A percentile compares a stretch with the other conserved stretches of the same genome.
These are phyloP conservation scores for Monosporozyma unispora DNA, from an alignment of 805 yeast species.

Conservation along the genomic window DNA sequence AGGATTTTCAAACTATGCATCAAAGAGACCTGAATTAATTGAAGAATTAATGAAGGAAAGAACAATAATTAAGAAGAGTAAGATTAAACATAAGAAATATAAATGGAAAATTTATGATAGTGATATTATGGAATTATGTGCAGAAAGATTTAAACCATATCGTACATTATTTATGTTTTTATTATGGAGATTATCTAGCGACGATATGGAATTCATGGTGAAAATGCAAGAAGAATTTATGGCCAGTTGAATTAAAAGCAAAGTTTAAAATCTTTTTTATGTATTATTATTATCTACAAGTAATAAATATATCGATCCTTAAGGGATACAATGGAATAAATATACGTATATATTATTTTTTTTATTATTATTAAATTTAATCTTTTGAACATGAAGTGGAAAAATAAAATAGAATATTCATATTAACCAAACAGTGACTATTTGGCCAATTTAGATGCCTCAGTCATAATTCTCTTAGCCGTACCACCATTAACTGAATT, in stretches of 20 bases:
- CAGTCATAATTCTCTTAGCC: conserved; percentile 30
- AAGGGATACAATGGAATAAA: not conserved
- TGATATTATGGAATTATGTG: conserved; percentile 45
- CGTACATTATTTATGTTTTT: conserved; percentile 58
- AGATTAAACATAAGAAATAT: conserved; percentile 36
- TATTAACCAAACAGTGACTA: not conserved
- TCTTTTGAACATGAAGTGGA: not conserved
- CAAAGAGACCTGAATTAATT: conserved; percentile 42
- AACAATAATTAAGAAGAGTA: conserved; percentile 28
- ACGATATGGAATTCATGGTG: conserved; percentile 34
- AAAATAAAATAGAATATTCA: not conserved
- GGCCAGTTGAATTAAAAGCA: not conserved
- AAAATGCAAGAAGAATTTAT: conserved; percentile 20
- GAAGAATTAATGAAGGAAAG: conserved; percentile 37
- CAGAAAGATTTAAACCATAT: conserved; percentile 56
- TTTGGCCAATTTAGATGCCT: conserved; percentile 29
- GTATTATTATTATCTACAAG: conserved; percentile 1
- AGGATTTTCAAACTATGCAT: conserved; percentile 61
- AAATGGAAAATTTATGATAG: conserved; percentile 65
- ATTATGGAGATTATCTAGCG: conserved; percentile 61
- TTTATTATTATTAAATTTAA: no score
- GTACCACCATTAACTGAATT: not conserved
- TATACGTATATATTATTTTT: no score
- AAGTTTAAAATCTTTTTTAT: conserved; percentile 1
- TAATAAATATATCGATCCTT: not conserved